Evolutionary conservation across 495 filamentous ascomycete species (phyloP).

Genomic region (Paragyromitra xinjiangensis): DNA sequence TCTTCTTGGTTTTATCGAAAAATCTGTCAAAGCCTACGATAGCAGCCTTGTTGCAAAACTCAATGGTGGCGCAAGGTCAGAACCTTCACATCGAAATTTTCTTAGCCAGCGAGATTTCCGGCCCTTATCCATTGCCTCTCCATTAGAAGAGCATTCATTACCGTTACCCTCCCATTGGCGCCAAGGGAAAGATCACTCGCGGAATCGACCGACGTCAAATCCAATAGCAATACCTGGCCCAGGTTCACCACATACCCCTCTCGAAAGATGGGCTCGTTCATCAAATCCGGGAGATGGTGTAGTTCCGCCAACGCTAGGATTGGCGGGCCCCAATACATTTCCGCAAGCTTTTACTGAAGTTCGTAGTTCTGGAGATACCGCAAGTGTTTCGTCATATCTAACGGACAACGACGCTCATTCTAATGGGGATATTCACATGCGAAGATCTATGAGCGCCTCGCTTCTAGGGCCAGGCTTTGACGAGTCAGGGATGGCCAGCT

Average conservation of each 20-base stretch:
- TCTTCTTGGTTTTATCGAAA: slow-evolving; percentile 48
- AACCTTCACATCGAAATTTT: slow-evolving; percentile 49
- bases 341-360: slow-evolving; percentile 48
- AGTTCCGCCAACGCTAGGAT: slow-evolving; percentile 43
- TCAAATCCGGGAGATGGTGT: slow-evolving; percentile 38
- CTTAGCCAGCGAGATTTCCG: slow-evolving; percentile 48
- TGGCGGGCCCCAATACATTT: slow-evolving; percentile 41
- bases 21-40: slow-evolving; percentile 48
- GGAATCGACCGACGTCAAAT: slow-evolving; percentile 45
- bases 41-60: slow-evolving; percentile 52
- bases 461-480: slow-evolving; percentile 48
- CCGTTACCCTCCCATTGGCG: slow-evolving; percentile 45
- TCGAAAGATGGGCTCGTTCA: slow-evolving; percentile 52
- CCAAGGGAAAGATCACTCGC: slow-evolving; percentile 31
- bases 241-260: slow-evolving; percentile 46
- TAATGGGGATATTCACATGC: slow-evolving; percentile 46
- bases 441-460: slow-evolving; percentile 52
- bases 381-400: slow-evolving; percentile 55
- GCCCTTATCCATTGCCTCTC: slow-evolving; percentile 30
- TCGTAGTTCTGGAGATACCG: slow-evolving; percentile 52
- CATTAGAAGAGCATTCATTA: slow-evolving; percentile 40
- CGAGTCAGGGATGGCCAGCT: slow-evolving; percentile 31
- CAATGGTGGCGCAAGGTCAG: slow-evolving; percentile 53
- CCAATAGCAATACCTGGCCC: slow-evolving; percentile 53
- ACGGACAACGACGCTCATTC: slow-evolving; percentile 52